phyloP scores from a whole-genome alignment of 2,329 filamentous ascomycete genomes.

The Karstenula rhodostoma region DNA sequence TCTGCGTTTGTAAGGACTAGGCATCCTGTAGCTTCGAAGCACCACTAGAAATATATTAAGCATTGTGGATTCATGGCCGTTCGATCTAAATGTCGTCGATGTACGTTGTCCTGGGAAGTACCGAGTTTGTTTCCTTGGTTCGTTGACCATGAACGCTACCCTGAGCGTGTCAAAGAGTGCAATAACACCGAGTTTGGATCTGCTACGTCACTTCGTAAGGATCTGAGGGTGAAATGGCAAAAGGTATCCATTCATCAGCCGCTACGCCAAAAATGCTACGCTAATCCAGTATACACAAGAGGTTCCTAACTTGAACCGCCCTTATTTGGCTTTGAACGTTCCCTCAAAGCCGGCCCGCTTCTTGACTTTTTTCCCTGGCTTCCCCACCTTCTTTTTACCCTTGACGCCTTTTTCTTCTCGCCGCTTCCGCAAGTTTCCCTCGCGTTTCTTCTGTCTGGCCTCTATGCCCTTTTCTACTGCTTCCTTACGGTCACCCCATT shows the following conservation, averaged over 20 bases:
- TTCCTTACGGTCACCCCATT: conserved; percentile 68
- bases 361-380: conserved; percentile 59
- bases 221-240: neutral
- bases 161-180: neutral
- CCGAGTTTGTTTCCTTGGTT: neutral
- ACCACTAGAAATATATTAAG: neutral
- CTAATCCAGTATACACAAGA: conserved; percentile 10
- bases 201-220: neutral
- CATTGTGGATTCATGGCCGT: neutral
- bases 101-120: neutral
- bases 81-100: neutral
- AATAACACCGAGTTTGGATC: neutral
- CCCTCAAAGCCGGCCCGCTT: conserved; percentile 68
- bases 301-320: neutral
- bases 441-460: conserved; percentile 59
- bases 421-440: conserved; percentile 69
- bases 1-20: neutral
- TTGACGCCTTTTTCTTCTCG: conserved; percentile 84
- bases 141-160: neutral
- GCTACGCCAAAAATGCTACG: conserved; percentile 14
- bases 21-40: neutral
- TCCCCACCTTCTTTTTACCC: conserved; percentile 59
- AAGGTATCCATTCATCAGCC: conserved; percentile 13
- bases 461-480: conserved; percentile 57
- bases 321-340: conserved; percentile 65